Conservation (phyloP, 2,329 filamentous ascomycete genomes). For the Penicillium sp. region DNA sequence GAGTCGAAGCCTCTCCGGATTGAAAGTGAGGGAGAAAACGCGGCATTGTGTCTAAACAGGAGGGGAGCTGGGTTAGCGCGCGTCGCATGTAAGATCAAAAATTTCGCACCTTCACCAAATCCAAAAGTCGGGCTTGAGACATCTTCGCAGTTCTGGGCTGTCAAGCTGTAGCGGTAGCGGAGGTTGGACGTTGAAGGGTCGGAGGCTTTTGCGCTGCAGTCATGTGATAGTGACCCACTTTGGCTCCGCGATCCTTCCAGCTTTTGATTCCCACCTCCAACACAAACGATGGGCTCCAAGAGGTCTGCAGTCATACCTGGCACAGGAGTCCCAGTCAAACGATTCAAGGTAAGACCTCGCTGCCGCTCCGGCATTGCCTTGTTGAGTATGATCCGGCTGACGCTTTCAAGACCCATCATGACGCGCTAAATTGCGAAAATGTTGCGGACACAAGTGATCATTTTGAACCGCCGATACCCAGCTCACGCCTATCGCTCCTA, state of each 20-base stretch:
- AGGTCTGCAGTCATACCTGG: slow-evolving; percentile 8
- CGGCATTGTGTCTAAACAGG: slow-evolving; percentile 70
- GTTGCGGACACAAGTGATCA: neutral
- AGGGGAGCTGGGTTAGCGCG: neutral
- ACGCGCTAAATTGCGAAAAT: neutral
- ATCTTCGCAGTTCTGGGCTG: slow-evolving; percentile 27
- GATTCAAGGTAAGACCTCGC: slow-evolving; percentile 16
- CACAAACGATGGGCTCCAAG: slow-evolving; percentile 25
- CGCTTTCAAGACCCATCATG: neutral
- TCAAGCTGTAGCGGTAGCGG: neutral
- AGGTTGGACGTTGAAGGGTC: neutral
- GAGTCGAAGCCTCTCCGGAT: slow-evolving; percentile 72
- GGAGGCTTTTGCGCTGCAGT: neutral
- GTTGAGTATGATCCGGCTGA: slow-evolving; percentile 2
- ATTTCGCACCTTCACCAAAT: slow-evolving; percentile 69
- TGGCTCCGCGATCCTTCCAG: neutral
- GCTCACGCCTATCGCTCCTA: slow-evolving; percentile 18
- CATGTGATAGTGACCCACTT: slow-evolving; percentile 7
- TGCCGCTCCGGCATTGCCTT: neutral
- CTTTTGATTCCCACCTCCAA: neutral
- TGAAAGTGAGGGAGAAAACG: slow-evolving; percentile 87
- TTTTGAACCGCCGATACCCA: neutral
- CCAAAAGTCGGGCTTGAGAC: slow-evolving; percentile 51
- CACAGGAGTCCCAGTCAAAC: slow-evolving; percentile 5
- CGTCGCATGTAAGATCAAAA: neutral